phyloP scores from a whole-genome alignment of 2,329 filamentous ascomycete species.

The Elsinoe arachidis region DNA sequence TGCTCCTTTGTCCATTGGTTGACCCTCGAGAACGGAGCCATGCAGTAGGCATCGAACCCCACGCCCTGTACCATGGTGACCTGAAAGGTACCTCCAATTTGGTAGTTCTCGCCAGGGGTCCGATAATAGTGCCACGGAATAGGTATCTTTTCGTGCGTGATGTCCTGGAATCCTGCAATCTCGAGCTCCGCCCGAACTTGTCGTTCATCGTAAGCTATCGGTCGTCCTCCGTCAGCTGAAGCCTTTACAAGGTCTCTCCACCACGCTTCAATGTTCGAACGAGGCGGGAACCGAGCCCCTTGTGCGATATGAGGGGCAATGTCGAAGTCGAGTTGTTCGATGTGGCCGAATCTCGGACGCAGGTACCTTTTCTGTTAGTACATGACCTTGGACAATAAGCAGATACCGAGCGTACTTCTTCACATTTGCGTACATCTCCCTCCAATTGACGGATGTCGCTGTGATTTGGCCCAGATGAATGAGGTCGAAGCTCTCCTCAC shows the following conservation, averaged over 20 bases:
- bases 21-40: constrained; percentile 46
- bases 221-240: constrained; percentile 56
- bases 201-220: constrained; percentile 56
- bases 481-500: constrained; percentile 65
- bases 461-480: constrained; percentile 73
- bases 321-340: constrained; percentile 89
- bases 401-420: constrained; percentile 45
- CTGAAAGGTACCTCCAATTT: constrained; percentile 77
- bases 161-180: constrained; percentile 68
- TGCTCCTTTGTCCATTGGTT: constrained; percentile 45
- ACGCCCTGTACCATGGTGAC: constrained; percentile 60
- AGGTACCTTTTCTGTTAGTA: constrained; percentile 51
- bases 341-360: constrained; percentile 61
- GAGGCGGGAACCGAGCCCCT: constrained; percentile 44
- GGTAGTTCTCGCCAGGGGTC: constrained; percentile 52
- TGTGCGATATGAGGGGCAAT: constrained; percentile 66
- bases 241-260: constrained; percentile 64
- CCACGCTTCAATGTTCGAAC: constrained; percentile 48
- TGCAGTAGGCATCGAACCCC: constrained; percentile 58
- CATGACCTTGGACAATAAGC: neutral
- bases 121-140: constrained; percentile 71
- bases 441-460: constrained; percentile 72
- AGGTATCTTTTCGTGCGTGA: constrained; percentile 59
- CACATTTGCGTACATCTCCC: constrained; percentile 60
- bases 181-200: constrained; percentile 52